Evolutionary conservation across 164 flowering plant genomes (phyloP).

Genomic region (Magnolia sinica): DNA sequence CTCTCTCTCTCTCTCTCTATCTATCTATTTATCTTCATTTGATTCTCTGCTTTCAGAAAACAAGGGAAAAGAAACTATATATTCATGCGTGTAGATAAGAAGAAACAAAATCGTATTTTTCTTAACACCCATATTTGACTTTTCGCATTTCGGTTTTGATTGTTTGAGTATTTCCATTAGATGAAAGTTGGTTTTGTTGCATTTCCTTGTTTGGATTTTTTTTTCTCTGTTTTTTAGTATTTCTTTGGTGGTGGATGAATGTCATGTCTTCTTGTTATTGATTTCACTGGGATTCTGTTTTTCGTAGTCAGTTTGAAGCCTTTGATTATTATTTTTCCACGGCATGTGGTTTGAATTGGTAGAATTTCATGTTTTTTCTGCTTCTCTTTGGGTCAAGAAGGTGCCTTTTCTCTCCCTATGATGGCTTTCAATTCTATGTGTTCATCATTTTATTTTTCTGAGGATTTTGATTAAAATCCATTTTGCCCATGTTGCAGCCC

Average conservation of each 20-base stretch:
- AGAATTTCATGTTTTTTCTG: background rate
- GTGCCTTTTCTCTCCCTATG: background rate
- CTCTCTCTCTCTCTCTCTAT: slow-evolving; percentile 5
- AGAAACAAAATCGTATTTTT: background rate
- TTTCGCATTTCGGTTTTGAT: background rate
- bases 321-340: background rate
- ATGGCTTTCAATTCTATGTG: no score
- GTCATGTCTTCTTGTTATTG: background rate
- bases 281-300: background rate
- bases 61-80: background rate
- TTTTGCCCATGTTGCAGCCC: no score
- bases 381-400: background rate
- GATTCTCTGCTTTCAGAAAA: background rate
- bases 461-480: background rate
- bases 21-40: slow-evolving; percentile 1
- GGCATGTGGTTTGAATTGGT: background rate
- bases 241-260: background rate
- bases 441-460: background rate
- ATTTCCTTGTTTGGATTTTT: background rate
- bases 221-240: background rate
- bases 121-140: background rate
- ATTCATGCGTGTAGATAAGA: background rate
- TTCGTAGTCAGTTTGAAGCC: background rate
- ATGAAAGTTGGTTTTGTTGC: background rate
- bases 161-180: background rate